Base-by-base conservation (phyloP, 257 asterid species). In the Solanum piurae region DNA sequence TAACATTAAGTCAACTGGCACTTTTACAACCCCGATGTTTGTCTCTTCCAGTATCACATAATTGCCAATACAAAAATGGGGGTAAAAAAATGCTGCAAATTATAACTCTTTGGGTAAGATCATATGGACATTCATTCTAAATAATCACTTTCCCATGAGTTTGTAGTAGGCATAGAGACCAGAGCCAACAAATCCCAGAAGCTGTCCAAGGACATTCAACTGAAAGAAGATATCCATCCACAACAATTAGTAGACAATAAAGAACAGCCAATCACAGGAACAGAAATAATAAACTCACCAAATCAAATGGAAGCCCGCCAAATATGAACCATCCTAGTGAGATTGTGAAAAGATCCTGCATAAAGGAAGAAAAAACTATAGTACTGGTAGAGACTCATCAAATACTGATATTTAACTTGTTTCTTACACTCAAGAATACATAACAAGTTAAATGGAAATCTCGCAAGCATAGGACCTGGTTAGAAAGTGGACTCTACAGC, bases 221-320 rank as follows among this genome's bases (percentile, higher is more conserved):
- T 96, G 98, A 93, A 90, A 88, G 14, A 34, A 79, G 27, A 29
- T 46, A 80, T 80, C 18, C 85, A 80, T 29, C 34, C 31, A 62
- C 55, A 85, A 85, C 8, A 6, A 82, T 76, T 33, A 38, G 68
- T 23, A 83, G 25, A 83, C 82, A 40, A 83, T 36, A 49, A 74
- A 87, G 14, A 87, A 33, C 44, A 31, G 68, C 69, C 69, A 9
- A 49, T 46, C 85, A 80, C 29, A 80, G 18, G 60, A 80, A 80
- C 69, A 80, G 29, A 31, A 29, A 80, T 29, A 49, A 52, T 49
- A 38, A 60, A 91, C 98, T 93, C 91, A 96, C 99, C 42, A 92
- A 11, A 90, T 96, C 99, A 83, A 94, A 95, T 37, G 98, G 98
- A 90, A 95, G 98, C 77, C 99, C 98, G 13, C 99, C 99, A 79